These are phyloP conservation scores for Candida palmyrensis DNA, from an alignment of 805 yeast genomes.

Conservation along the genomic window DNA sequence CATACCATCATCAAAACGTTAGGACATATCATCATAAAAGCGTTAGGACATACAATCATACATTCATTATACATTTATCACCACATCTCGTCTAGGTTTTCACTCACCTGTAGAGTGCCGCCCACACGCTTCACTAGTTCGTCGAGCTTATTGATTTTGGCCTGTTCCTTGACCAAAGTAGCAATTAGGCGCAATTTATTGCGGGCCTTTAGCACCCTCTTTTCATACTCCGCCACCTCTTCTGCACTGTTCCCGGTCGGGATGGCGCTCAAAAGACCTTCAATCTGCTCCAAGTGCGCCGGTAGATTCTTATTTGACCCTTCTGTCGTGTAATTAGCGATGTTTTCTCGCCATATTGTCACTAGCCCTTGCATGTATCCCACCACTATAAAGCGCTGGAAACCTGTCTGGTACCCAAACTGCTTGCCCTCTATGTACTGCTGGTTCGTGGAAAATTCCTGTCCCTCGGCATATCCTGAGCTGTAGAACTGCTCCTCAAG, in stretches of 20 bases:
- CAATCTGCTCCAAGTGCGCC: slow-evolving; percentile 24
- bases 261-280: slow-evolving; percentile 19
- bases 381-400: slow-evolving; percentile 60
- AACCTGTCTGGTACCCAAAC: slow-evolving; percentile 76
- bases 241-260: slow-evolving; percentile 42
- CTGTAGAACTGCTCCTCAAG: slow-evolving; percentile 58
- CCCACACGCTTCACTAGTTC: slow-evolving; percentile 30
- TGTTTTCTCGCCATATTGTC: slow-evolving; percentile 26
- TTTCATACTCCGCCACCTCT: slow-evolving; percentile 54
- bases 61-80: too few relatives aligned
- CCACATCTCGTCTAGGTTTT: slow-evolving; percentile 41
- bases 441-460: slow-evolving; percentile 49
- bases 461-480: slow-evolving; percentile 72
- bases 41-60: too few relatives aligned
- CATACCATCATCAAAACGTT: too few relatives aligned
- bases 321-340: slow-evolving; percentile 11
- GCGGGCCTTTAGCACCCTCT: slow-evolving; percentile 46
- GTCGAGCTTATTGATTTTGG: slow-evolving; percentile 27
- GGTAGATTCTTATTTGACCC: slow-evolving; percentile 9
- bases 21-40: too few relatives aligned
- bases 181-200: slow-evolving; percentile 57
- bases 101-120: slow-evolving; percentile 31
- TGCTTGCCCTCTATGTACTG: slow-evolving; percentile 77
- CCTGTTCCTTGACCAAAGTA: slow-evolving; percentile 21
- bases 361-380: slow-evolving; percentile 63